Evolutionary conservation across 345 rosid species (phyloP).

Genomic region (Citrus sp.): DNA sequence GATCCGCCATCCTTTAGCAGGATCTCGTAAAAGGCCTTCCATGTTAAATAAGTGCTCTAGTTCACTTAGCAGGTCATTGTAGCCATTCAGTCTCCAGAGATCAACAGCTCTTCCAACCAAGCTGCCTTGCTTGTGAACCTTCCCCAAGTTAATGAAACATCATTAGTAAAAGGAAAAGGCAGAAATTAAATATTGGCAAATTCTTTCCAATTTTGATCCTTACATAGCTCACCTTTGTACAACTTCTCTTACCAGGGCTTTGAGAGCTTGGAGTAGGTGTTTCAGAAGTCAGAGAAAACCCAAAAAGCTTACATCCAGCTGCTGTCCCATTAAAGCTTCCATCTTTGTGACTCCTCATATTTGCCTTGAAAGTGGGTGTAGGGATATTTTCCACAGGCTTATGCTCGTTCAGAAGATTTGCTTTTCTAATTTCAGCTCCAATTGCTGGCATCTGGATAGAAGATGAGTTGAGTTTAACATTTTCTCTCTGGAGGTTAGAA

Average conservation of each 20-base stretch:
- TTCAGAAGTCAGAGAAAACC: constrained; percentile 67
- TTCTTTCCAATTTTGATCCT: background rate
- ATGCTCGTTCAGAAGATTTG: constrained; percentile 34
- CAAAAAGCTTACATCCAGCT: constrained; percentile 75
- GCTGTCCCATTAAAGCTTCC: constrained; percentile 34
- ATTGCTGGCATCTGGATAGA: constrained; percentile 21
- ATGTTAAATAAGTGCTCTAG: constrained; percentile 74
- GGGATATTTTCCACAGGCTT: constrained; percentile 32
- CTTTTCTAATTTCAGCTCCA: constrained; percentile 40
- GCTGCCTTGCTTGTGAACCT: constrained; percentile 98
- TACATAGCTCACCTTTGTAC: constrained; percentile 66
- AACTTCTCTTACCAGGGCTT: constrained; percentile 81
- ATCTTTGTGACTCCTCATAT: constrained; percentile 35
- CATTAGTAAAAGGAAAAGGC: background rate
- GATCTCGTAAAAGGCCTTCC: constrained; percentile 79
- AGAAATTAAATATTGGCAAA: constrained; percentile 13
- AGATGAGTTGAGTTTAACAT: constrained; percentile 29
- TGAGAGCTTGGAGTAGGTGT: constrained; percentile 43
- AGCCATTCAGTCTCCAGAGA: constrained; percentile 66
- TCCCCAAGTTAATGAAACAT: constrained; percentile 14
- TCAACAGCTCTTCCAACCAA: constrained; percentile 92
- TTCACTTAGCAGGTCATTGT: constrained; percentile 64
- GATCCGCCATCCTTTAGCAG: constrained; percentile 79
- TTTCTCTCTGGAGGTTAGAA: constrained; percentile 37
- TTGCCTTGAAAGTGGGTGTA: constrained; percentile 35